phyloP scores from a whole-genome alignment of 768 basidiomycete genomes.

The Lactarius sanguifluus region DNA sequence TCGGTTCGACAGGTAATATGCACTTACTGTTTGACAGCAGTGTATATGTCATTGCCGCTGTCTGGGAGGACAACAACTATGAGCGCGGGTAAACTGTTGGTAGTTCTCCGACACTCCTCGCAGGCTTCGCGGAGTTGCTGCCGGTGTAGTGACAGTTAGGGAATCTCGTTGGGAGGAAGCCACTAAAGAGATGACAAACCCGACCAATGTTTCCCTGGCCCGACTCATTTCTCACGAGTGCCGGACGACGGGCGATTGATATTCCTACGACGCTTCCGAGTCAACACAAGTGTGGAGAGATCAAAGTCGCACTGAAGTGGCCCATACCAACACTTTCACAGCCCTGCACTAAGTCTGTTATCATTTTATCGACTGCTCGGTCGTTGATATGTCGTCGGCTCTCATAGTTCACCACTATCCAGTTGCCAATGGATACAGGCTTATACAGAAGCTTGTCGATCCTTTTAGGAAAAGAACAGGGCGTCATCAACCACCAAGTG shows the following conservation, averaged over 20 bases:
- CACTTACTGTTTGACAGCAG: constrained; percentile 73
- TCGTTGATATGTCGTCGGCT: constrained; percentile 52
- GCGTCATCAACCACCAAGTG: neutral
- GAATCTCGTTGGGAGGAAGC: neutral
- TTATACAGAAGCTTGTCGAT: constrained; percentile 68
- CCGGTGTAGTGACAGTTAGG: neutral
- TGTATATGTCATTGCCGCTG: constrained; percentile 71
- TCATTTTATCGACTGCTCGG: constrained; percentile 50
- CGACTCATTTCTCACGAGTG: constrained; percentile 52
- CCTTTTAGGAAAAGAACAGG: constrained; percentile 39
- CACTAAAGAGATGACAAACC: constrained; percentile 1
- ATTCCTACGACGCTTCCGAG: constrained; percentile 50
- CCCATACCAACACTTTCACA: constrained; percentile 59
- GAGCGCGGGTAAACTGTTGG: constrained; percentile 33
- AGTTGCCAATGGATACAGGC: constrained; percentile 51
- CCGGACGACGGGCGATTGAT: constrained; percentile 43
- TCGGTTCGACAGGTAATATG: neutral
- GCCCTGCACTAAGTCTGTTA: constrained; percentile 47
- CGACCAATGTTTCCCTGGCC: constrained; percentile 52
- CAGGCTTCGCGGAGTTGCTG: constrained; percentile 56
- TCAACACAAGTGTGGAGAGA: neutral
- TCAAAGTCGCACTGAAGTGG: neutral
- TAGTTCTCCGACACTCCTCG: constrained; percentile 41
- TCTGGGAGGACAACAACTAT: constrained; percentile 21
- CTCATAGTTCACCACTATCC: constrained; percentile 70